Evolutionary conservation across 768 basidiomycete species (phyloP).

Genomic region (Phylloporus sp.): DNA sequence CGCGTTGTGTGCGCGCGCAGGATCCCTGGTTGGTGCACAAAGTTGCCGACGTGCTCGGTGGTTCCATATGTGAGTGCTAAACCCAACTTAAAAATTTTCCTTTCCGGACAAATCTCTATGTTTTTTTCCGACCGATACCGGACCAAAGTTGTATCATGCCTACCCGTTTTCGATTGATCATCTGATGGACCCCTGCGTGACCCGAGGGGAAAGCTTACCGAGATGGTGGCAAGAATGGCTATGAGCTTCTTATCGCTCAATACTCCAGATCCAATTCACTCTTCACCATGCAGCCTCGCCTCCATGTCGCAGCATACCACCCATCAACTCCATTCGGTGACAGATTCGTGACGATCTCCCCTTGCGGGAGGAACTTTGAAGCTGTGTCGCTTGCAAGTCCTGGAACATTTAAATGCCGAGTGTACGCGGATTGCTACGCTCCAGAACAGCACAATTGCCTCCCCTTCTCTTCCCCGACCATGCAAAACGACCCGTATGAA

Average conservation of each 20-base stretch:
- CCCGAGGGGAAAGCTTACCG: neutral
- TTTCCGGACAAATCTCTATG: neutral
- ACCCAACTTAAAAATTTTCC: neutral
- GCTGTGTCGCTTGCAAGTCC: slow-evolving; percentile 12
- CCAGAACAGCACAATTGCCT: neutral
- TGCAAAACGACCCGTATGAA: slow-evolving; percentile 12
- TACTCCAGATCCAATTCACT: neutral
- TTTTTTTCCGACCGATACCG: neutral
- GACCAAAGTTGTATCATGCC: neutral
- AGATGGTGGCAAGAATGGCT: neutral
- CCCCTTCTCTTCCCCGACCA: neutral
- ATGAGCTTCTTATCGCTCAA: neutral
- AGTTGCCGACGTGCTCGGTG: slow-evolving; percentile 8
- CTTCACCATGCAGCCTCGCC: neutral
- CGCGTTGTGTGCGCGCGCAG: neutral
- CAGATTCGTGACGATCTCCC: slow-evolving; percentile 1
- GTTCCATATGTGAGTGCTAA: neutral
- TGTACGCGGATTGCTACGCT: neutral
- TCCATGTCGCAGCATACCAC: neutral
- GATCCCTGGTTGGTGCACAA: neutral
- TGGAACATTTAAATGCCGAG: slow-evolving; percentile 10
- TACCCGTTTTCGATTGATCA: neutral
- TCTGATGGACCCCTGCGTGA: neutral
- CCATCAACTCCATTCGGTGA: neutral
- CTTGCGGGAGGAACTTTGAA: neutral